Conservation (phyloP, 2,329 filamentous ascomycete species). For the Paracoccidioides brasiliensis region DNA sequence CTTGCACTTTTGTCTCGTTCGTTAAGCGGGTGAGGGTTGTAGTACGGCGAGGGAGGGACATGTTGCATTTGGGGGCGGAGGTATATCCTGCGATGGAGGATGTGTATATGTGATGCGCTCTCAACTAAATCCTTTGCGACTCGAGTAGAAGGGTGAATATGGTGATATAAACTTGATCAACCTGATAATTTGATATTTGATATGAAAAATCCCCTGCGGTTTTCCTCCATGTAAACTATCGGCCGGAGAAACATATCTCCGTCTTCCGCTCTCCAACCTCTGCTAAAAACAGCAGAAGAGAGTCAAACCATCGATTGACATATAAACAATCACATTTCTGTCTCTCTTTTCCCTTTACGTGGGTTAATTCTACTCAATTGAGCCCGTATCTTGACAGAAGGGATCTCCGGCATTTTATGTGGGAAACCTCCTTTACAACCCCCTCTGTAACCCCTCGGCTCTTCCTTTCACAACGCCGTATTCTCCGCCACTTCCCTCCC, state of each 20-base stretch:
- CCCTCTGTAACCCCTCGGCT: no score
- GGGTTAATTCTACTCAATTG: no score
- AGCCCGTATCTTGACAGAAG: no score
- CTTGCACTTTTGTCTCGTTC: conserved; percentile 94
- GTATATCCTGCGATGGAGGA: neutral
- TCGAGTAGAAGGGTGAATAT: no score
- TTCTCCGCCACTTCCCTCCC: neutral
- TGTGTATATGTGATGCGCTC: neutral
- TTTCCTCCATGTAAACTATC: neutral
- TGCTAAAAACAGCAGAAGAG: neutral
- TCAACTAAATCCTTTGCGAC: neutral
- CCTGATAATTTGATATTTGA: neutral
- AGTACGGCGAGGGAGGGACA: conserved; percentile 47
- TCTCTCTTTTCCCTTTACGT: no score
- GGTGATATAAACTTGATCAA: neutral
- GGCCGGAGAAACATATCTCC: neutral
- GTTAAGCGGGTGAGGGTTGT: conserved; percentile 75
- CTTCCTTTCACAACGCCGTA: no score
- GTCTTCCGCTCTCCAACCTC: neutral
- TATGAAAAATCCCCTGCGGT: neutral
- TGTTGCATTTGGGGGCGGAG: conserved; percentile 8
- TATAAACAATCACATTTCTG: no score
- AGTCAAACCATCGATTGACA: no score
- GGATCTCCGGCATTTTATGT: no score
- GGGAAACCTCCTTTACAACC: no score